Evolutionary conservation across 441 rosid species (phyloP), one percentile per base, ranked within the genome.

Genomic region (Syzygium syzygioides): DNA sequence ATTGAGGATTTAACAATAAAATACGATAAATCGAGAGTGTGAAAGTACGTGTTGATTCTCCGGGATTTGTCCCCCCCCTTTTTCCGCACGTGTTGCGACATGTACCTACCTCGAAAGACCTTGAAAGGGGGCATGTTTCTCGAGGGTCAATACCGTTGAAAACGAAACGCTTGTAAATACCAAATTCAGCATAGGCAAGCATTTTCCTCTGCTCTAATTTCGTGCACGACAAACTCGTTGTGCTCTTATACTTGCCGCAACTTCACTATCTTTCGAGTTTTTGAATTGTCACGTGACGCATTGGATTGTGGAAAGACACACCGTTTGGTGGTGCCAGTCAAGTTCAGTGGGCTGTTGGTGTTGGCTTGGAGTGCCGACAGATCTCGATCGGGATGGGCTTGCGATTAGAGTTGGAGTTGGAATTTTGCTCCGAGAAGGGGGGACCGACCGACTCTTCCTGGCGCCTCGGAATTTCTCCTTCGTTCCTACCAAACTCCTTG

Each of bases 121-220:
- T 34, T 4, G 9, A 8, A 30, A 64, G 4, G 41, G n/a, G 11
- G 18, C 5, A 5, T 11, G 83, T 25, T 37, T 71, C 52, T 23
- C 4, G n/a, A 37, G 41, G 12, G n/a, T 71, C 52, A 71, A 20
- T 37, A 37, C 8, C 3, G 9, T 37, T 1, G 28, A 71, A 71
- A 71, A 71, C 3, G 18, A 23, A 12, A 23, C 9, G 4, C 3
- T 20, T 0, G 0, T 12, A 3, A 3, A 2, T 1, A 19, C 50
- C 14, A 20, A 71, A 7, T 71, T 20, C 6, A 20, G 50, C 80
- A 11, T 71, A 5, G 52, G 52, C 83, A 37, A 71, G 83, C 83
- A 1, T 20, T 41, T 12, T 11, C 28, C 52, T 37, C 11, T 11
- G 9, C 14, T 20, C 6, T 41, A 37, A 6, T 71, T 37, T 37